These are phyloP conservation scores for Boletellus ananas DNA, from an alignment of 768 basidiomycete species.

Conservation along the genomic window DNA sequence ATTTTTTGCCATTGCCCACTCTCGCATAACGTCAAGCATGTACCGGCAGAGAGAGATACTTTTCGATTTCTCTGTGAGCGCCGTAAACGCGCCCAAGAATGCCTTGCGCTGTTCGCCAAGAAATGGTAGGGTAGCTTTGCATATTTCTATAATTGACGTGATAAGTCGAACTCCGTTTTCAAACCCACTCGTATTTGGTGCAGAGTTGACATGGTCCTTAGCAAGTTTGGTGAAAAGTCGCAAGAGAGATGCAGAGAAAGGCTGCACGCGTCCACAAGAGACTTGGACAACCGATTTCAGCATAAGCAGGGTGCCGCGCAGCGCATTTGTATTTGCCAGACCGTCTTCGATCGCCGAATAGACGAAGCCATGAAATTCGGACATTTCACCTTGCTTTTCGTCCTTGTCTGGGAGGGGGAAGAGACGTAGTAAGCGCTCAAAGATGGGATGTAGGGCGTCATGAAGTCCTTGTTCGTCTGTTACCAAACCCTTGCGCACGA, in stretches of 20 bases:
- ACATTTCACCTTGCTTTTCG: constrained; percentile 62
- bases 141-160: constrained; percentile 82
- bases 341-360: constrained; percentile 74
- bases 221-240: constrained; percentile 81
- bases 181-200: constrained; percentile 44
- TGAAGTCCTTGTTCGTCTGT: constrained; percentile 78
- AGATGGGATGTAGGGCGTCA: constrained; percentile 77
- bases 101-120: constrained; percentile 85
- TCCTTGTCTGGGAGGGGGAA: constrained; percentile 81
- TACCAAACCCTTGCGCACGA: constrained; percentile 83
- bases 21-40: constrained; percentile 78
- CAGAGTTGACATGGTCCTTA: constrained; percentile 78
- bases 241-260: constrained; percentile 70
- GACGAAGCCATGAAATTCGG: constrained; percentile 76
- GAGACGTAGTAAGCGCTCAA: constrained; percentile 72
- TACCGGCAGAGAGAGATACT: constrained; percentile 74
- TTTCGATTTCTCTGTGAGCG: constrained; percentile 87
- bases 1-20: constrained; percentile 85
- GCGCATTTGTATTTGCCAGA: constrained; percentile 62
- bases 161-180: constrained; percentile 63
- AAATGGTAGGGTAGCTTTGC: constrained; percentile 71
- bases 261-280: constrained; percentile 79
- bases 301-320: constrained; percentile 82
- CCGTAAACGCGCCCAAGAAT: constrained; percentile 71
- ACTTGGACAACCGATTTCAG: constrained; percentile 80